Evolutionary conservation across 768 basidiomycete genomes (phyloP).

Genomic region (Phanerodontia chrysosporium): DNA sequence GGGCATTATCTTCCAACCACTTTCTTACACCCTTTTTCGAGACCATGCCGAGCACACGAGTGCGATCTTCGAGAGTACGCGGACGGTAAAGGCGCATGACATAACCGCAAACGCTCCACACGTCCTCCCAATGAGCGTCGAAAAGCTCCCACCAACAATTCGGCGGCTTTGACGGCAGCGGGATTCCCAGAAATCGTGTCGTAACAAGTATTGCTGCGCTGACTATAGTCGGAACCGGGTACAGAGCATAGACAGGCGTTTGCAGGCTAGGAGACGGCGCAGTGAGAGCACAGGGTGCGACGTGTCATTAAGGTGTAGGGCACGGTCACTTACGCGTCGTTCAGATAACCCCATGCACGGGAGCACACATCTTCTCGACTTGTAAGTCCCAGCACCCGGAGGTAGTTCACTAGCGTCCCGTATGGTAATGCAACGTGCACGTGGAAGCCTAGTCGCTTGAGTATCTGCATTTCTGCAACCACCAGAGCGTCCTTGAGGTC

Average conservation of each 20-base stretch:
- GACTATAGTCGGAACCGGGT: conserved; percentile 86
- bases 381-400: conserved; percentile 84
- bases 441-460: conserved; percentile 95
- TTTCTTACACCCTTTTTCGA: conserved; percentile 75
- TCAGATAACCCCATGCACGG: conserved; percentile 90
- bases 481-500: conserved; percentile 92
- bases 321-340: conserved; percentile 77
- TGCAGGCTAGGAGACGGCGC: conserved; percentile 63
- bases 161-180: conserved; percentile 67
- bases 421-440: conserved; percentile 92
- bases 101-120: conserved; percentile 80
- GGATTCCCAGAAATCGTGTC: conserved; percentile 62
- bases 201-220: conserved; percentile 85
- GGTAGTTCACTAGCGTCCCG: conserved; percentile 90
- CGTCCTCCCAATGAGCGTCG: conserved; percentile 86
- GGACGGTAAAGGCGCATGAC: conserved; percentile 77
- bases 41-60: conserved; percentile 52
- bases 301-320: neutral
- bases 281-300: conserved; percentile 4
- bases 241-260: conserved; percentile 88
- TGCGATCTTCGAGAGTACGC: conserved; percentile 41
- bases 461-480: conserved; percentile 94
- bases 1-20: conserved; percentile 63
- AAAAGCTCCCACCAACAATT: conserved; percentile 93
- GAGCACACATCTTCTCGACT: conserved; percentile 65